Evolutionary conservation across 2,329 filamentous ascomycete species (phyloP), one percentile per base, ranked within the genome.

Genomic region (Scedosporium boydii): DNA sequence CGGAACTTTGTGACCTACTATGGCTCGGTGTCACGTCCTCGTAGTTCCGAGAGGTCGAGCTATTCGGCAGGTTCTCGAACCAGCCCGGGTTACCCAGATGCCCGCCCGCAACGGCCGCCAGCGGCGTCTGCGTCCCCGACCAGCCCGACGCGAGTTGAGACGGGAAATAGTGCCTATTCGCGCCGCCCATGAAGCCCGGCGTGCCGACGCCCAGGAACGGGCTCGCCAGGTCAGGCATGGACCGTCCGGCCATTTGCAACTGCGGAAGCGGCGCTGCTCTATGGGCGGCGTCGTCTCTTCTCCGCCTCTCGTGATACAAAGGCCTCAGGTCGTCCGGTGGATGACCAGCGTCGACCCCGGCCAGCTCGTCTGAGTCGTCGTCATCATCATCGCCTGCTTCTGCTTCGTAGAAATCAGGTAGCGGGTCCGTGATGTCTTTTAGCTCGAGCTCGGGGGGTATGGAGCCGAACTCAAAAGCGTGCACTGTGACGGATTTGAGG

Each of bases 391-490:
- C 79, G 12, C 86, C 82, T 44, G 86, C 78, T 27, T 89, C 86
- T 68, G 90, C 87, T 69, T 97, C 95, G 78, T 99, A 99, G 72
- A 99, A 99, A 70, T 99, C 95, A 0, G 92, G 88, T 63, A 98
- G 82, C 1, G 95, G 95, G 72, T 99, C 93, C 68, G 93, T 96
- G 65, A 99, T 93, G 74, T 98, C 95, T 76, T 97, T 98, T 70
- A 99, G 87, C 71, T 96, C 91, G 51, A 99, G 84, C 68, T 90
- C 84, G 1, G 95, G 95, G 46, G 90, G 82, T 59, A 93, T 86
- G 29, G 81, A 85, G 58, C 95, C 95, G 73, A 99, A 97, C 66
- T 93, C 88, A 76, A 99, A 99, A 65, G 90, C 88, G 73, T 97
- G 93, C 48, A 97, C 93, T 62, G 91, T 89, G 69, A 99, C 95